Base-by-base conservation (phyloP, 23 red algal species). In the Cyanidium caldarium region DNA sequence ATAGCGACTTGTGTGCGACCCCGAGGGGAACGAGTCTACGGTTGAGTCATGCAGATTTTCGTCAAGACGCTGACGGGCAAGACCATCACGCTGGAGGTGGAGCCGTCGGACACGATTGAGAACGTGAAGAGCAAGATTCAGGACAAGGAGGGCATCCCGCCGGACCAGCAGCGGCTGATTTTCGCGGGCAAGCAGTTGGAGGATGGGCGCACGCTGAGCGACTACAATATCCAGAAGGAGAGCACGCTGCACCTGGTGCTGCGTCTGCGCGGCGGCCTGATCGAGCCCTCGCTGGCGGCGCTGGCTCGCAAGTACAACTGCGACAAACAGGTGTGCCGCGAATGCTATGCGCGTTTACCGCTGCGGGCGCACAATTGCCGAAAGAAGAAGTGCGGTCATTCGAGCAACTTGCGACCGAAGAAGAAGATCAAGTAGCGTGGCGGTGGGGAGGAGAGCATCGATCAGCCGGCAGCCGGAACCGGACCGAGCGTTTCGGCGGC, bases 151-250 rank as follows among this genome's bases (percentile, higher is more conserved):
- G 92, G 92, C 34, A 88, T 98, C 40, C 92, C 92, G 68, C 84
- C 79, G 38, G 84, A 88, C 70, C 92, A 98, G 79, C 92, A 98
- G 57, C 81, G 92, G 33, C 82, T 98, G 16, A 98, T 98, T 39
- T 98, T 98, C 46, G 84, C 92, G 0, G 92, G 92, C 33, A 98
- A 98, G 76, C 92, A 98, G 69, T 71, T 98, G 19, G 92, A 98
- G 68, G 92, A 98, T 68, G 92, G 86, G 44, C 85, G 92, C 34
- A 98, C 92, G 31, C 81, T 98, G 0, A 72, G 79, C 0, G 92
- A 98, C 66, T 98, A 98, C 73, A 98, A 98, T 73, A 98, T 98
- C 51, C 92, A 98, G 72, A 98, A 98, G 84, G 92, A 98, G 69
- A 87, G 83, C 37, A 98, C 92, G 29, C 80, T 98, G 33, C 92